A percentile compares a stretch with the other conserved stretches of the same genome.
Evolutionary conservation across 495 filamentous ascomycete species (phyloP).

Genomic region (Penicillium cosmopolitanum): DNA sequence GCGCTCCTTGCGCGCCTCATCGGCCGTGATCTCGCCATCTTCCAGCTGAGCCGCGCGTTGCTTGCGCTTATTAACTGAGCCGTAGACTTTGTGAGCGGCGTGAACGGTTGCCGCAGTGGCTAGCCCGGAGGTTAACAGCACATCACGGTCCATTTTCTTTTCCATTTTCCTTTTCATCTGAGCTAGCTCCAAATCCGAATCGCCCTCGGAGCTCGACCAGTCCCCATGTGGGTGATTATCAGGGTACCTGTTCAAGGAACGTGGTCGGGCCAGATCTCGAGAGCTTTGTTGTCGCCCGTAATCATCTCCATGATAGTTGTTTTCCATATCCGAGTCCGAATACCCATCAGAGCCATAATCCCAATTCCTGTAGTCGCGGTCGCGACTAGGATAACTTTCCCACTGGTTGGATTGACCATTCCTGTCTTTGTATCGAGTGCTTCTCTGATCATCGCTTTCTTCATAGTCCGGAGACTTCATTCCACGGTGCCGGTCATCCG

Average conservation of each 20-base stretch:
- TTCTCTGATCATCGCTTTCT: conserved; percentile 12
- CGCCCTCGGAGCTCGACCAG: conserved; percentile 42
- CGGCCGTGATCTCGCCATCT: conserved; percentile 72
- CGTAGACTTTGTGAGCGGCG: conserved; percentile 79
- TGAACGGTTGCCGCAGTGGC: conserved; percentile 89
- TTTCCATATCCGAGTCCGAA: conserved; percentile 30
- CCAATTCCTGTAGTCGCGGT: neutral
- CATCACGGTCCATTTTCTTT: conserved; percentile 83
- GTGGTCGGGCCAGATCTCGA: neutral
- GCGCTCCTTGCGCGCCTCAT: conserved; percentile 75
- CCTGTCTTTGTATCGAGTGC: conserved; percentile 11
- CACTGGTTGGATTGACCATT: conserved; percentile 10
- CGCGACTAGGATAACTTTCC: neutral
- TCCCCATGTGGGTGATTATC: neutral
- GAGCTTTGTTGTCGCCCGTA: conserved; percentile 4
- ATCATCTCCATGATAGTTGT: neutral
- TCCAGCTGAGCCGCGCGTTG: conserved; percentile 68
- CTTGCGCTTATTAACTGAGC: conserved; percentile 74
- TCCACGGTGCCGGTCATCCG: neutral
- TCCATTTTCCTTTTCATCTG: conserved; percentile 72
- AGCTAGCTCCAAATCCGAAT: conserved; percentile 70
- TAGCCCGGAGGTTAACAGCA: conserved; percentile 79
- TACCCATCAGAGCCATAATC: conserved; percentile 7
- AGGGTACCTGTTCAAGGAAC: neutral
- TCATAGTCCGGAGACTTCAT: neutral